Evolutionary conservation across 2,329 filamentous ascomycete genomes (phyloP).

Genomic region (Verticillium albo-atrum): DNA sequence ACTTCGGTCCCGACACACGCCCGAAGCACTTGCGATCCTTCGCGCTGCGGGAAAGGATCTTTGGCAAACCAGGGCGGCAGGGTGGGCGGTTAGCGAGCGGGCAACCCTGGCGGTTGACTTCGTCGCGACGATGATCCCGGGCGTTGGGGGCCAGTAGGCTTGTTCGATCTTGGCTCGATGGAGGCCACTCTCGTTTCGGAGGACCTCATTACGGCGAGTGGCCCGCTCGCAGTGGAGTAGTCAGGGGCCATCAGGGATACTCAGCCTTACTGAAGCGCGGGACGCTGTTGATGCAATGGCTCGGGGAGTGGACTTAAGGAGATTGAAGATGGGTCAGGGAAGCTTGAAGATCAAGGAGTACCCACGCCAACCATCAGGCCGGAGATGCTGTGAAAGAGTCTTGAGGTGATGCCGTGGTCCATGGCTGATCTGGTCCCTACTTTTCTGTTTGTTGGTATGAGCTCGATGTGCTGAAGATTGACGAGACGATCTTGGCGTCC

Average conservation of each 20-base stretch:
- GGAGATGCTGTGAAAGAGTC: neutral
- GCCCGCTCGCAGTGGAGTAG: neutral
- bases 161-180: neutral
- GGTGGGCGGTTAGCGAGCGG: neutral
- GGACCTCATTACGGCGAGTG: neutral
- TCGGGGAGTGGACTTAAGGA: neutral
- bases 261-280: neutral
- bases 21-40: neutral
- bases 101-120: neutral
- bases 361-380: neutral
- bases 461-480: neutral
- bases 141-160: neutral
- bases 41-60: neutral
- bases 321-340: neutral
- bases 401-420: neutral
- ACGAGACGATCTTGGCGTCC: neutral
- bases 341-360: neutral
- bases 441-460: neutral
- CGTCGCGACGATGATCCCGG: neutral
- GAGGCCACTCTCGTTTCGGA: neutral
- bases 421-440: neutral
- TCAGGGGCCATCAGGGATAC: neutral
- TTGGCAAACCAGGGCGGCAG: neutral
- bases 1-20: neutral
- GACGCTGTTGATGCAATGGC: neutral